Conservation (phyloP, 176 grass and related monocot species). For the Oryza rufipogon region DNA sequence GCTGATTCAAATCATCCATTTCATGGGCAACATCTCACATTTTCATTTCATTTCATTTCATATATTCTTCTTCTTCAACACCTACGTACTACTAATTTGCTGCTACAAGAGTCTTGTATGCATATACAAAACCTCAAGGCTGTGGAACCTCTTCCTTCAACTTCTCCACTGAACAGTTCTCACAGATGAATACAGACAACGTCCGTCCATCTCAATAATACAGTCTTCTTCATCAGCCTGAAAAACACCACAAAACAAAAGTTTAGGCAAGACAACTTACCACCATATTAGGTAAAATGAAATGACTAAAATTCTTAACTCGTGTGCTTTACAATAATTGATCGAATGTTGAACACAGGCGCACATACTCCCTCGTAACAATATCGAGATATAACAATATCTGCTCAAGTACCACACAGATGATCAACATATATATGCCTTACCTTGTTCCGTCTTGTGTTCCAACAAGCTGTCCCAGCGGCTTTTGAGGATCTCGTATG, state of each 20-base stretch:
- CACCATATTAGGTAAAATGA: neutral
- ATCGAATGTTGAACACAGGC: neutral
- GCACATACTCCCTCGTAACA: neutral
- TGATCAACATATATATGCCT: neutral
- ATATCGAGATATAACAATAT: neutral
- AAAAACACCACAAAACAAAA: neutral
- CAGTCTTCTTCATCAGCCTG: neutral
- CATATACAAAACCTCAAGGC: neutral
- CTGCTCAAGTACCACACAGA: neutral
- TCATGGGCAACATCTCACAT: neutral
- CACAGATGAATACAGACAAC: neutral
- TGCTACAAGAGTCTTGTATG: neutral
- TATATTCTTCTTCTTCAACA: neutral
- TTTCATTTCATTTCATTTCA: neutral
- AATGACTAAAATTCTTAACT: neutral
- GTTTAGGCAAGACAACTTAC: too few species aligned
- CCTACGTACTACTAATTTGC: neutral
- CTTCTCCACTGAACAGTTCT: neutral
- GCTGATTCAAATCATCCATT: too few species aligned
- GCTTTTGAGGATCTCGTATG: constrained; percentile 60
- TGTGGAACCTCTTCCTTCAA: constrained; percentile 3
- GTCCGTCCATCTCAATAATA: neutral
- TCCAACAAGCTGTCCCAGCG: constrained; percentile 75
- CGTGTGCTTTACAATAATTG: neutral
- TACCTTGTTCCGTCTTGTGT: constrained; percentile 48